phyloP scores from a whole-genome alignment of 2,329 filamentous ascomycete genomes.

The Capronia epimyces region DNA sequence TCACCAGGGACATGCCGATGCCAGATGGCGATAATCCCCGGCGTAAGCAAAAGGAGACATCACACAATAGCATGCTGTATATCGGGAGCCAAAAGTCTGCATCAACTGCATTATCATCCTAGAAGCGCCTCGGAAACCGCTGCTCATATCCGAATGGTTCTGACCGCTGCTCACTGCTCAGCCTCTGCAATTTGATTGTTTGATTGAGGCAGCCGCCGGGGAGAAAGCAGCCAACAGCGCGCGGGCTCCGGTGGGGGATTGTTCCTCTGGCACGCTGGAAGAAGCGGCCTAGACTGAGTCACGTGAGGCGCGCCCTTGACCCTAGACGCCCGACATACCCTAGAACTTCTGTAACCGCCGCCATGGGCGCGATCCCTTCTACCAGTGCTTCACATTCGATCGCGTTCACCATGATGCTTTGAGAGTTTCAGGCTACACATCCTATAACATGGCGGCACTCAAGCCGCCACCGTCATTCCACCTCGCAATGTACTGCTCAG shows the following conservation, averaged over 20 bases:
- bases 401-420: conserved; percentile 14
- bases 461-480: conserved; percentile 24
- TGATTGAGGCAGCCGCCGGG: background rate
- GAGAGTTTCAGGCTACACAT: conserved; percentile 18
- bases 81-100: no score
- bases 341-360: conserved; percentile 13
- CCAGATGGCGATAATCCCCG: no score
- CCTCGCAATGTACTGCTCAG: conserved; percentile 9
- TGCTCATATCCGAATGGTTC: conserved; percentile 6
- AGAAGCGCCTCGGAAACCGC: conserved; percentile 10
- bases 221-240: background rate
- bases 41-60: background rate
- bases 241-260: no score
- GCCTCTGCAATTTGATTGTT: background rate
- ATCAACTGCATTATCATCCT: background rate
- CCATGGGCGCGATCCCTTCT: conserved; percentile 12
- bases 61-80: background rate
- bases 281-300: background rate
- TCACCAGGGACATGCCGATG: no score
- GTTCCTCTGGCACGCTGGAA: background rate
- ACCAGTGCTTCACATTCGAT: conserved; percentile 20
- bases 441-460: conserved; percentile 14
- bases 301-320: conserved; percentile 3
- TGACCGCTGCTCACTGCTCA: background rate
- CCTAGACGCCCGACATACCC: conserved; percentile 1